phyloP scores from a whole-genome alignment of 441 rosid genomes.

The Erysimum cheiri region DNA sequence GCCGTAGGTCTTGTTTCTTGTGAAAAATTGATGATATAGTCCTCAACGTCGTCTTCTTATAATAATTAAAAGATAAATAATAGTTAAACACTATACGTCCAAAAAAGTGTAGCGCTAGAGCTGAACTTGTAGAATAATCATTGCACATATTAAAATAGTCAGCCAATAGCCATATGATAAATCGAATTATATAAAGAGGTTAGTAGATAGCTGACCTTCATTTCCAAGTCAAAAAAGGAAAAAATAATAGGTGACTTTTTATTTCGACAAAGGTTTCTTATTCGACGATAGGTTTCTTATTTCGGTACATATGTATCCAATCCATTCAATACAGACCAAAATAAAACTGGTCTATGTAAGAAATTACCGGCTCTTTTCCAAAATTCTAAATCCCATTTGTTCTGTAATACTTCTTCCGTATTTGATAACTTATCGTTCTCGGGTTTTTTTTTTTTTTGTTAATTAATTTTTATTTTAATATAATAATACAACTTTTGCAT shows the following conservation, averaged over 20 bases:
- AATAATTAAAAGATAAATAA: neutral
- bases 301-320: too few species aligned
- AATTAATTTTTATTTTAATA: too few species aligned
- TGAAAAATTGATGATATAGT: neutral
- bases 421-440: too few species aligned
- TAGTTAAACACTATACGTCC: slow-evolving; percentile 23
- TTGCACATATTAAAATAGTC: slow-evolving; percentile 6
- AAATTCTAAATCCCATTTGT: too few species aligned
- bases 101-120: slow-evolving; percentile 24
- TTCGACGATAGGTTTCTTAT: neutral
- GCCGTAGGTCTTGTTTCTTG: slow-evolving; percentile 39
- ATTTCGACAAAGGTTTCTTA: neutral
- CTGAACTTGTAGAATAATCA: slow-evolving; percentile 39
- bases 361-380: too few species aligned
- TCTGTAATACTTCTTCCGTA: too few species aligned
- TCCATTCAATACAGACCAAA: too few species aligned
- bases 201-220: slow-evolving; percentile 15
- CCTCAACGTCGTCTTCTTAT: slow-evolving; percentile 16
- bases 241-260: neutral
- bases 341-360: too few species aligned
- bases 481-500: too few species aligned
- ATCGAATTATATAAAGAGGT: slow-evolving; percentile 19
- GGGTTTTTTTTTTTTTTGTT: too few species aligned
- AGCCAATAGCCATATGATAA: slow-evolving; percentile 3
- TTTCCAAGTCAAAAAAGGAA: slow-evolving; percentile 7